Evolutionary conservation across 768 basidiomycete species (phyloP), one percentile per base, ranked within the genome.

Genomic region (Pisolithus sp.): DNA sequence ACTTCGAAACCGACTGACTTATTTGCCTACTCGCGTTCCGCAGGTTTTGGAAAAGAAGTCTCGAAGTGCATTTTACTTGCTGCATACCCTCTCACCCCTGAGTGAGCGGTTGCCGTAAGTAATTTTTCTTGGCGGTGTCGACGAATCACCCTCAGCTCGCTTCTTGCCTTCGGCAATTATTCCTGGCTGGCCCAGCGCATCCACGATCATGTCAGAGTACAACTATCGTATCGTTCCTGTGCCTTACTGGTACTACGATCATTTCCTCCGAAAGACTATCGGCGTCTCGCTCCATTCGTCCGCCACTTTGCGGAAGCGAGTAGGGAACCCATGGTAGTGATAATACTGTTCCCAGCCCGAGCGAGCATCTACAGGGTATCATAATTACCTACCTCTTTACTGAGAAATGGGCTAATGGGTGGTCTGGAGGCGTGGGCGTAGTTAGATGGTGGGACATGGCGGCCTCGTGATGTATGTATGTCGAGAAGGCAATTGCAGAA

Each of bases 361-460:
- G 77, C 41, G 74, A 81, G 30, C 98, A 98, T 62, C 78, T 89
- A 8, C 94, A 98, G 61, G 94, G 98, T 56, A 80, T 95, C 6
- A 71, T 98, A 54, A 0, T 90, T 94, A 0, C 93, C 93, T 0
- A 93, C 93, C 5, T 93, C 89, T 0, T 71, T 99, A 66, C 67
- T 8, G 76, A 78, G 0, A 43, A 58, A 1, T 73, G 68, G 2
- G 68, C 65, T 0, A 79, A 79, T 46, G 81, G 81, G 5, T 94
- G 90, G 92, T 90, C 90, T 0, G 73, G 93, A 0, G 93, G 93
- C 2, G 70, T 89, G 30, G 91, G 87, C 57, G 59, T 96, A 24
- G 83, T 92, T 0, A 89, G 91, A 1, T 89, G 89, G 59, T 95
- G 93, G 93, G 93, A 92, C 0, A 76, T 49, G 88, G 90, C 54